Percentiles rank a stretch among this genome's conserved stretches.
phyloP scores from a whole-genome alignment of 257 asterid genomes.

The Solanum chiquidenum region DNA sequence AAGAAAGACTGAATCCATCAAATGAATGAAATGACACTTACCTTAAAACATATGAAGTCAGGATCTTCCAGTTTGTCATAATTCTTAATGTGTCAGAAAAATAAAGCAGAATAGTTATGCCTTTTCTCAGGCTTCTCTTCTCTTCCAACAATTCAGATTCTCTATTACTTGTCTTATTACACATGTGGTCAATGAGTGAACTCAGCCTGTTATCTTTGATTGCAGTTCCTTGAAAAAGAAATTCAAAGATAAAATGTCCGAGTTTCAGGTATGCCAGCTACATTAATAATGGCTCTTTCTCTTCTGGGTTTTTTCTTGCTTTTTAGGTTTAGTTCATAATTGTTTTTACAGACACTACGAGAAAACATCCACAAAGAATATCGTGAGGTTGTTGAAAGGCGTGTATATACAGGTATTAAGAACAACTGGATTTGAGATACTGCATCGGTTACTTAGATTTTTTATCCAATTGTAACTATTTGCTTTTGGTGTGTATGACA shows the following conservation, averaged over 20 bases:
- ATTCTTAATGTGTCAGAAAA: not conserved
- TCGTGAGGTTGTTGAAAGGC: constrained; percentile 97
- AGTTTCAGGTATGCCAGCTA: constrained; percentile 62
- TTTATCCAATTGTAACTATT: not conserved
- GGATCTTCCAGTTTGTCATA: not conserved
- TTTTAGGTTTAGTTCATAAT: not conserved
- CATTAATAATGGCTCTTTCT: not conserved
- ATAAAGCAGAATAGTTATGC: not conserved
- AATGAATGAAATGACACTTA: not conserved
- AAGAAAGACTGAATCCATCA: not conserved
- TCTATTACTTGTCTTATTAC: not conserved
- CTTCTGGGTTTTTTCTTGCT: not conserved
- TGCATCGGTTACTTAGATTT: not conserved
- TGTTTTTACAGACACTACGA: constrained; percentile 61
- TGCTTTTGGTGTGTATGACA: constrained; percentile 11
- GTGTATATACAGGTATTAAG: constrained; percentile 76
- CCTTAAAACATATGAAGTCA: not conserved
- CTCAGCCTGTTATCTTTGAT: not conserved
- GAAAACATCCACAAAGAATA: constrained; percentile 92
- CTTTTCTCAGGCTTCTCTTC: not conserved
- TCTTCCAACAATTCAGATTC: not conserved
- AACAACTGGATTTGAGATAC: not conserved
- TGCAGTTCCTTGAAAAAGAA: constrained; percentile 88
- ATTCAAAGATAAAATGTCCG: constrained; percentile 88
- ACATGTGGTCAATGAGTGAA: not conserved